Evolutionary conservation across 495 filamentous ascomycete species (phyloP), one percentile per base, ranked within the genome.

Genomic region (Friedmanniomyces simplex): DNA sequence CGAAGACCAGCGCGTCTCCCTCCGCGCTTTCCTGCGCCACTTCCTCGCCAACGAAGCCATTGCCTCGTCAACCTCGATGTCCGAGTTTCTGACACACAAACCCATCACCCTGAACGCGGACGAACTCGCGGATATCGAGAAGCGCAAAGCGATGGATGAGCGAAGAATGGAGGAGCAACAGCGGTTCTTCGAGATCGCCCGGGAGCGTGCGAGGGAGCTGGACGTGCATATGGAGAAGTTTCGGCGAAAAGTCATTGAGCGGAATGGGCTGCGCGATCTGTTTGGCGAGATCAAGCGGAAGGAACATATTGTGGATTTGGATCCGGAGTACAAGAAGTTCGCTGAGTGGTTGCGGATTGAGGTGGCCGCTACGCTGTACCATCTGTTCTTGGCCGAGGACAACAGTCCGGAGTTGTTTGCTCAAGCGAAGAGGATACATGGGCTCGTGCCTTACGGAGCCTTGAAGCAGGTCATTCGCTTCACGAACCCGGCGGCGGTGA

Each of bases 301-400:
- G 73, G 71, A 85, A 41, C 87, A 77, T 16, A 88, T 98, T 48
- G 79, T 81, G 59, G 90, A 97, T 61, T 78, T 98, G 22, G 91
- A 86, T 64, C 80, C 93, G 26, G 90, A 97, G 68, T 98, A 97
- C 68, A 86, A 93, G 64, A 97, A 97, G 66, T 98, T 98, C 66
- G 91, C 91, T 26, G 93, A 98, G 71, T 98, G 93, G 93, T 75
- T 97, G 49, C 84, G 94, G 26, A 98, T 98, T 65, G 93, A 98
- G 76, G 85, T 98, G 42, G 93, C 93, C 7, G 93, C 93, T 22
- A 96, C 93, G 14, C 81, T 98, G 36, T 98, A 98, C 68, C 93
- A 98, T 69, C 75, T 98, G 30, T 98, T 98, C 78, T 79, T 98
- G 41, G 93, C 93, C 36, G 93, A 98, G 69, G 93, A 98, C 67